phyloP scores from a whole-genome alignment of 2,329 filamentous ascomycete genomes.

The Emergomyces africanus region DNA sequence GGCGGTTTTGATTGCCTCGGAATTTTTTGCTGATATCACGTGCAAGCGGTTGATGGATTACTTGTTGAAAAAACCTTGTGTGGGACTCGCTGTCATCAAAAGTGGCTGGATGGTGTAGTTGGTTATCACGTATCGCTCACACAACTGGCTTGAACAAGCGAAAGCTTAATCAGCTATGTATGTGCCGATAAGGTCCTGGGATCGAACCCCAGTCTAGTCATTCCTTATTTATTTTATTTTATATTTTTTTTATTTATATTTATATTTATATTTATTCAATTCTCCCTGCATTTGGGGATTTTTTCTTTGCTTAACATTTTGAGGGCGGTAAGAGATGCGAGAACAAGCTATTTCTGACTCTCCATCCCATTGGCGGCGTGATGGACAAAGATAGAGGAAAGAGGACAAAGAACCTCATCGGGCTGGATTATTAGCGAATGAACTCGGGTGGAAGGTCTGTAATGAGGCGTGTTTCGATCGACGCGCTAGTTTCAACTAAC shows the following conservation, averaged over 20 bases:
- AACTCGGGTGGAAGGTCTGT: too few relatives aligned
- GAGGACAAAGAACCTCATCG: background rate
- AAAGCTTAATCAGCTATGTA: background rate
- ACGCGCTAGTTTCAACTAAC: background rate
- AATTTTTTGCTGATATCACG: background rate
- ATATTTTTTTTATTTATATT: background rate
- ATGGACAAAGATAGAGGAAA: background rate
- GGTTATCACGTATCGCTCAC: constrained; percentile 4
- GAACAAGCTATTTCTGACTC: background rate
- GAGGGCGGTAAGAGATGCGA: background rate
- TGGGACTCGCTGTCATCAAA: background rate
- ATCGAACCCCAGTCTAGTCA: constrained; percentile 11
- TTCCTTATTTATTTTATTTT: constrained; percentile 7
- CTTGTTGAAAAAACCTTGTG: background rate
- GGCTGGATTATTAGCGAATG: background rate
- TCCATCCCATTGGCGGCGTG: background rate
- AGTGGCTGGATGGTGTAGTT: constrained; percentile 3
- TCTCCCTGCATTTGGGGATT: too few relatives aligned
- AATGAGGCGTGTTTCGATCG: background rate
- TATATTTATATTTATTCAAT: too few relatives aligned
- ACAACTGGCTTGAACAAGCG: background rate
- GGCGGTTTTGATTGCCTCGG: too few relatives aligned
- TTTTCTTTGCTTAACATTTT: background rate
- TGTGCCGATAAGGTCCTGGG: constrained; percentile 14
- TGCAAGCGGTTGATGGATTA: background rate